Evolutionary conservation across 805 yeast species (phyloP).

Genomic region (Yarrowia hollandica): DNA sequence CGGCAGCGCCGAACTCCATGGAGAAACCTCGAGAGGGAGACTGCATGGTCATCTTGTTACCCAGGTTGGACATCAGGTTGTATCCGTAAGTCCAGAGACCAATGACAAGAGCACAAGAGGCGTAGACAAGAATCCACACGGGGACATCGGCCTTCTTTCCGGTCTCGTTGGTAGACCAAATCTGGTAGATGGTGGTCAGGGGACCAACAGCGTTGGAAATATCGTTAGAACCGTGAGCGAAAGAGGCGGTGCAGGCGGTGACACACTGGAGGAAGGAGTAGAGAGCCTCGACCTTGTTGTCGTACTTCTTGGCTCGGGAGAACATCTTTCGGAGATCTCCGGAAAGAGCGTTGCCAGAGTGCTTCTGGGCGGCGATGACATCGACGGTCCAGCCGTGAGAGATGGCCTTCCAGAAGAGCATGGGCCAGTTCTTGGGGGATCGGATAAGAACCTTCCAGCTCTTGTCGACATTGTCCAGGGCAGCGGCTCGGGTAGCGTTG

Average conservation of each 20-base stretch:
- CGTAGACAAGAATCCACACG: constrained; percentile 66
- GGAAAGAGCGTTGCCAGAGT: constrained; percentile 44
- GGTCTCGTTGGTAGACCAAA: constrained; percentile 57
- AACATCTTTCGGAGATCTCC: constrained; percentile 55
- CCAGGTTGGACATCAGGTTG: constrained; percentile 66
- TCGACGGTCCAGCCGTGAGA: constrained; percentile 67
- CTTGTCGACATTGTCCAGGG: constrained; percentile 30
- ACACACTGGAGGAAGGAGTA: constrained; percentile 68
- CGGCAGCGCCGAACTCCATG: constrained; percentile 75
- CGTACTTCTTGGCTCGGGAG: constrained; percentile 61
- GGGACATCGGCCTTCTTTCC: constrained; percentile 59
- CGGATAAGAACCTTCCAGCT: constrained; percentile 32
- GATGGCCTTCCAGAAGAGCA: constrained; percentile 49
- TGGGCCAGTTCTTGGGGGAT: constrained; percentile 58
- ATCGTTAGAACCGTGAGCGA: constrained; percentile 82
- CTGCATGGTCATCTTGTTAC: constrained; percentile 71
- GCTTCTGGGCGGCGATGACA: constrained; percentile 47
- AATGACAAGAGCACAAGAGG: constrained; percentile 64
- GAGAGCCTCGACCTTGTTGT: constrained; percentile 66
- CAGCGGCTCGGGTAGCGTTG: constrained; percentile 34
- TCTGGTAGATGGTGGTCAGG: constrained; percentile 59
- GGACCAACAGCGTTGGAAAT: constrained; percentile 80
- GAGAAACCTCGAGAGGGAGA: constrained; percentile 78
- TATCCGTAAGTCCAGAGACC: constrained; percentile 75
- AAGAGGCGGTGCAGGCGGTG: constrained; percentile 77